These are phyloP conservation scores for Pythium chondricola DNA, from an alignment of 352 stramenopile species.

Conservation along the genomic window DNA sequence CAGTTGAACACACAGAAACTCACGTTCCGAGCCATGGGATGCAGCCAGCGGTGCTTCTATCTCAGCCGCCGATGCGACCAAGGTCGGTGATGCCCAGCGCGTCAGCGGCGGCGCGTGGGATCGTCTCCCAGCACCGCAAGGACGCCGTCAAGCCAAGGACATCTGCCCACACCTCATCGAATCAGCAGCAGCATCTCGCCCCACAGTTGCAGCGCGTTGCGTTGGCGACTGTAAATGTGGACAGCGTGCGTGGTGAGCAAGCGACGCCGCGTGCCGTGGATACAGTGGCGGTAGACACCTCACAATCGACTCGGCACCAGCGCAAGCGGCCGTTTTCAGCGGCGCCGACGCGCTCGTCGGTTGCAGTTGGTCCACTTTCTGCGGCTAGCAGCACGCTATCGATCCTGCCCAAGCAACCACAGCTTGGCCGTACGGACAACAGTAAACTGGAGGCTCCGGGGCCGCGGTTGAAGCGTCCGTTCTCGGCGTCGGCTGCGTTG, in stretches of 20 bases:
- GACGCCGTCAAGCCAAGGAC: background rate
- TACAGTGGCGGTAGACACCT: background rate
- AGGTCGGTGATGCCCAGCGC: conserved; percentile 9
- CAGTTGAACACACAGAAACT: background rate
- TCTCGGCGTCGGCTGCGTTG: conserved; percentile 7
- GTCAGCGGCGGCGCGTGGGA: background rate
- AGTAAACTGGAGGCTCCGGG: background rate
- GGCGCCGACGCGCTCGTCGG: background rate
- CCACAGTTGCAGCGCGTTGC: conserved; percentile 5
- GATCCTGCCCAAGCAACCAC: background rate
- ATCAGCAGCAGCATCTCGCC: background rate
- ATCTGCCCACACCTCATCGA: background rate
- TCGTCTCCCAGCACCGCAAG: conserved; percentile 12
- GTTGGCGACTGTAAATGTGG: background rate
- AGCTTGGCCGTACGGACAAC: background rate
- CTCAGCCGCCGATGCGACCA: conserved; percentile 17
- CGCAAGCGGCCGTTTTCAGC: conserved; percentile 15
- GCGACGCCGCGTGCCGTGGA: background rate
- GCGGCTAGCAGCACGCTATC: background rate
- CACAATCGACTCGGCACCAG: background rate
- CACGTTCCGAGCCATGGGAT: background rate
- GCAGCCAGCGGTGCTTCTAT: conserved; percentile 8
- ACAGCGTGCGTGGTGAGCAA: background rate
- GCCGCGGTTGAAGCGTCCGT: conserved; percentile 6
- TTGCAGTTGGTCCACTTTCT: background rate